Base-by-base conservation (phyloP, 768 basidiomycete genomes). In the Naganishia friedmannii region DNA sequence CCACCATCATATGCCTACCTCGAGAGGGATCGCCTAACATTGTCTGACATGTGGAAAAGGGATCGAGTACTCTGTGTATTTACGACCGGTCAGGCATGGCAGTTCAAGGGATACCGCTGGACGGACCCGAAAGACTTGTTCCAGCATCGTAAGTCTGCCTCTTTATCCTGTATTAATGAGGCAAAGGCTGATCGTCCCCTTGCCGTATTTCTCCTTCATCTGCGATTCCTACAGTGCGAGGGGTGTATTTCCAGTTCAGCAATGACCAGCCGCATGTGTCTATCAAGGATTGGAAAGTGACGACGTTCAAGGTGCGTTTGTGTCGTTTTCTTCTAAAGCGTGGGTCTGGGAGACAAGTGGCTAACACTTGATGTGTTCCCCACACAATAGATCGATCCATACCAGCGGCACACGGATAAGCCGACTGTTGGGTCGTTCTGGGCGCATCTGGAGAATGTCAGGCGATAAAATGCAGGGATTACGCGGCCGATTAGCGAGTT, bases 61-160 rank as follows among this genome's bases (percentile, higher is more conserved):
- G 93, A 97, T 68, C 87, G 95, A 45, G 96, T 99, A 5, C 89
- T 96, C 4, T 96, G 94, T 74, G 95, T 99, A 19, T 89, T 96
- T 88, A 98, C 96, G 10, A 99, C 96, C 0, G 96, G 96, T 0
- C 95, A 98, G 75, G 89, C 90, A 37, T 97, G 96, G 96, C 96
- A 99, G 79, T 99, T 99, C 82, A 85, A 89, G 69, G 90, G 91
- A 21, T 98, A 98, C 83, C 94, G 95, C 79, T 99, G 95, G 95
- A 88, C 86, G 60, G 93, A 98, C 76, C 96, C 96, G 0, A 87
- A 88, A 70, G 86, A 90, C 63, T 82, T 99, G 31, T 98, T 99
- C 82, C 91, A 96, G 77, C 90, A 98, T 76, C 93, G 94, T 95
- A 73, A 55, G 81, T 68, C 31, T 29, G 2, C 34, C 29, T 65